Conservation (phyloP, 2,329 filamentous ascomycete genomes). For the Arthroderma sp. region DNA sequence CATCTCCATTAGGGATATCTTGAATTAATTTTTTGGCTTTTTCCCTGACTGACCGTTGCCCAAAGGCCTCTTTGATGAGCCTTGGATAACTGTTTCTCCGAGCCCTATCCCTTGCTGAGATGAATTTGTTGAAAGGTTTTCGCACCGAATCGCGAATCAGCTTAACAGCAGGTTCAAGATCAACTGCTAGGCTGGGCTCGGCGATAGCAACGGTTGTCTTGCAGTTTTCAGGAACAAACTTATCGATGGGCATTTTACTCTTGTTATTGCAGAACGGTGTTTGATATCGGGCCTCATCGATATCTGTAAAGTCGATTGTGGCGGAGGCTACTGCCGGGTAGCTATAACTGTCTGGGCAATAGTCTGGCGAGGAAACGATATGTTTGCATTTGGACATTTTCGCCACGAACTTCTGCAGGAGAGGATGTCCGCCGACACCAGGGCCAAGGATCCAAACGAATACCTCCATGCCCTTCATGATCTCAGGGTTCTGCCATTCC, state of each 20-base stretch:
- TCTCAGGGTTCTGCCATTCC: conserved; percentile 55
- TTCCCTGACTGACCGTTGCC: conserved; percentile 23
- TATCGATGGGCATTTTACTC: not conserved
- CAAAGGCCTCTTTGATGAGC: conserved; percentile 16
- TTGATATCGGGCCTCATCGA: conserved; percentile 64
- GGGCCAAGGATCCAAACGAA: conserved; percentile 75
- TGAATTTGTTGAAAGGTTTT: conserved; percentile 21
- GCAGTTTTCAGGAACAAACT: conserved; percentile 10
- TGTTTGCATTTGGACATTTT: conserved; percentile 54
- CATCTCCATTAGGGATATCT: conserved; percentile 61
- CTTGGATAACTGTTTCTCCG: not conserved
- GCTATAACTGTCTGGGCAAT: conserved; percentile 61
- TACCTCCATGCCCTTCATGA: conserved; percentile 55
- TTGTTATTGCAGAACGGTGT: conserved; percentile 37
- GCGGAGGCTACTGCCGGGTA: conserved; percentile 56
- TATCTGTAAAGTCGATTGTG: conserved; percentile 54
- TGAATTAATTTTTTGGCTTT: conserved; percentile 38
- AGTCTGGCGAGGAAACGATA: conserved; percentile 62
- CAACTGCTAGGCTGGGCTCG: conserved; percentile 33
- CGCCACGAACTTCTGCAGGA: conserved; percentile 58
- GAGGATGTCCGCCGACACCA: conserved; percentile 50
- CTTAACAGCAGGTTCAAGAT: conserved; percentile 37
- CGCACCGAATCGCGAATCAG: conserved; percentile 18
- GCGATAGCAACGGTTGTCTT: conserved; percentile 23
- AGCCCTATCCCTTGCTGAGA: not conserved